Conservation (phyloP, 106 monocot genomes). For the Allium cepa region DNA sequence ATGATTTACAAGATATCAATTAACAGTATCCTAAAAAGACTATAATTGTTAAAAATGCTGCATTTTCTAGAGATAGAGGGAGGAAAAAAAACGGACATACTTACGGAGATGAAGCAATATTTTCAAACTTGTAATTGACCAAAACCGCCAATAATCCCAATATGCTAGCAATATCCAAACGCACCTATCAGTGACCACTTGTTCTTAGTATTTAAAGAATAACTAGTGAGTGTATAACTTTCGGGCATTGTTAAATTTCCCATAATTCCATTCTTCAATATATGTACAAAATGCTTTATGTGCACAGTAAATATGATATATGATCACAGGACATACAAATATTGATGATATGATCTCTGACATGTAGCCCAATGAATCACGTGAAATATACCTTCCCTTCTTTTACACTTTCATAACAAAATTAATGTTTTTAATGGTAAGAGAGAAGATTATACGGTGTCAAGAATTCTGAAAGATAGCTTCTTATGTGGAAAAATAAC, state of each 20-base stretch:
- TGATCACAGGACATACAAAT: too few relatives aligned
- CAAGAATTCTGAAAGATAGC: conserved; percentile 88
- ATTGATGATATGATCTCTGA: background rate
- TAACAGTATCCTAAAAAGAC: background rate
- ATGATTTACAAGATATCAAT: background rate
- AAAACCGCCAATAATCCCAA: conserved; percentile 81
- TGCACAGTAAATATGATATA: too few relatives aligned
- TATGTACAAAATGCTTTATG: too few relatives aligned
- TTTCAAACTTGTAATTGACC: conserved; percentile 97
- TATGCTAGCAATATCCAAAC: conserved; percentile 89
- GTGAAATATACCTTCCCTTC: background rate
- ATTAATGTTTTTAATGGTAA: too few relatives aligned
- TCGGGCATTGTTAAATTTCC: too few relatives aligned
- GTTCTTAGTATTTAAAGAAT: too few relatives aligned
- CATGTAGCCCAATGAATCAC: background rate
- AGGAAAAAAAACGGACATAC: conserved; percentile 17
- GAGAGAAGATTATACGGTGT: conserved; percentile 49
- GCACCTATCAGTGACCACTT: conserved; percentile 33
- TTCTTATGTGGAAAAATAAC: conserved; percentile 99
- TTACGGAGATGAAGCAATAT: conserved; percentile 84
- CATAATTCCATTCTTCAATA: too few relatives aligned
- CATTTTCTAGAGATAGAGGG: background rate
- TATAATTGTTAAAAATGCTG: background rate
- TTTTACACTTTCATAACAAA: too few relatives aligned
- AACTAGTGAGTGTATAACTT: too few relatives aligned